Percentiles rank a stretch among this genome's conserved stretches.
These are phyloP conservation scores for Malus hybrid DNA, from an alignment of 331 rosid genomes.

Conservation along the genomic window DNA sequence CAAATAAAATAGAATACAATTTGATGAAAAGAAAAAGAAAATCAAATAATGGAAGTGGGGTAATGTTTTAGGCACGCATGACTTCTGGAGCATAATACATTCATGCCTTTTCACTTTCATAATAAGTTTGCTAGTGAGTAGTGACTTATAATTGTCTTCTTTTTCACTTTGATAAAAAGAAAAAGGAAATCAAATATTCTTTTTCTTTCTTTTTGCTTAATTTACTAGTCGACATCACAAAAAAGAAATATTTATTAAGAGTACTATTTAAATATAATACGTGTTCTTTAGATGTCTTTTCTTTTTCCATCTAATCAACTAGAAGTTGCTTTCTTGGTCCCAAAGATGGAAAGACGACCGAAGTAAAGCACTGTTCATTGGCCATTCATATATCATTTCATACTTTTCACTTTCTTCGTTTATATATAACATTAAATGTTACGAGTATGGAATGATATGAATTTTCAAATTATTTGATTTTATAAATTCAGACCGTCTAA, in stretches of 20 bases:
- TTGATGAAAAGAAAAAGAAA: background rate
- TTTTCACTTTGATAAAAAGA: background rate
- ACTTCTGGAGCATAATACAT: background rate
- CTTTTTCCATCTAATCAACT: background rate
- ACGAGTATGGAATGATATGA: too few relatives aligned
- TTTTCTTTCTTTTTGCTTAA: background rate
- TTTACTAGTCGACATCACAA: background rate
- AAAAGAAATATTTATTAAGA: too few relatives aligned
- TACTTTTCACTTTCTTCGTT: background rate
- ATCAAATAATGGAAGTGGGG: background rate
- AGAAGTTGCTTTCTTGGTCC: background rate
- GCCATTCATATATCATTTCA: background rate
- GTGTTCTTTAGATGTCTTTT: background rate
- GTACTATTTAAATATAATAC: background rate
- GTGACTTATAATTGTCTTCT: background rate
- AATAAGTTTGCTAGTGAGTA: too few relatives aligned
- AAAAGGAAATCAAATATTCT: background rate
- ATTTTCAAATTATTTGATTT: too few relatives aligned
- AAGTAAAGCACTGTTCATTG: background rate
- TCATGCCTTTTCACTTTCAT: background rate
- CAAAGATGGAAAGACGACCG: background rate
- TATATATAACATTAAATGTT: background rate
- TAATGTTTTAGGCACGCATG: slow-evolving; percentile 1
- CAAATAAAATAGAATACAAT: too few relatives aligned
- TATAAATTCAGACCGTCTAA: too few relatives aligned